Evolutionary conservation across 208 protist species (phyloP).

Genomic region (Trichomonas tenax): DNA sequence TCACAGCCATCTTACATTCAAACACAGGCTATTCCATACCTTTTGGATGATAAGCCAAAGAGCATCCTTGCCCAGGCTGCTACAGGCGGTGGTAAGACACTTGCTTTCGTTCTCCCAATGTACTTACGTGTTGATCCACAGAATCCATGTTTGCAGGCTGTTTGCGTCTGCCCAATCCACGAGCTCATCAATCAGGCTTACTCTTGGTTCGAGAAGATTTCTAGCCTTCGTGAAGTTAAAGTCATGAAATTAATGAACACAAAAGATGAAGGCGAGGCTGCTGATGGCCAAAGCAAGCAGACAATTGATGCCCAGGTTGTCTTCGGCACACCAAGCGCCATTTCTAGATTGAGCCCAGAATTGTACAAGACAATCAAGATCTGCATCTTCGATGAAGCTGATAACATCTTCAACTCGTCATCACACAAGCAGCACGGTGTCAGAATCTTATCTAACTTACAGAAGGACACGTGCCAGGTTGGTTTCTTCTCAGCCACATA

Average conservation of each 20-base stretch:
- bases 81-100: slow-evolving; percentile 52
- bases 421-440: neutral
- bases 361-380: neutral
- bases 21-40: slow-evolving; percentile 44
- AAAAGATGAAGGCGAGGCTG: neutral
- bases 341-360: neutral
- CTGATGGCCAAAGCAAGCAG: too few species aligned
- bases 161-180: neutral
- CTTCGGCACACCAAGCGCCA: neutral
- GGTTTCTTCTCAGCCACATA: neutral
- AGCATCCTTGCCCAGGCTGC: slow-evolving; percentile 51
- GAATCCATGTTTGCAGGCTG: slow-evolving; percentile 15
- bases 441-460: neutral
- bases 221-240: neutral
- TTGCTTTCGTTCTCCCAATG: slow-evolving; percentile 60
- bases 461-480: neutral
- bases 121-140: slow-evolving; percentile 59
- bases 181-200: neutral
- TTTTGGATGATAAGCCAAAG: slow-evolving; percentile 54
- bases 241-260: neutral
- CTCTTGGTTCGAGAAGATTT: neutral
- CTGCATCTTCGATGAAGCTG: neutral
- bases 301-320: neutral
- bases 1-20: slow-evolving; percentile 60
- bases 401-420: neutral